These are phyloP conservation scores for Penicillium flavigenum DNA, from an alignment of 495 filamentous ascomycete species.

Conservation along the genomic window DNA sequence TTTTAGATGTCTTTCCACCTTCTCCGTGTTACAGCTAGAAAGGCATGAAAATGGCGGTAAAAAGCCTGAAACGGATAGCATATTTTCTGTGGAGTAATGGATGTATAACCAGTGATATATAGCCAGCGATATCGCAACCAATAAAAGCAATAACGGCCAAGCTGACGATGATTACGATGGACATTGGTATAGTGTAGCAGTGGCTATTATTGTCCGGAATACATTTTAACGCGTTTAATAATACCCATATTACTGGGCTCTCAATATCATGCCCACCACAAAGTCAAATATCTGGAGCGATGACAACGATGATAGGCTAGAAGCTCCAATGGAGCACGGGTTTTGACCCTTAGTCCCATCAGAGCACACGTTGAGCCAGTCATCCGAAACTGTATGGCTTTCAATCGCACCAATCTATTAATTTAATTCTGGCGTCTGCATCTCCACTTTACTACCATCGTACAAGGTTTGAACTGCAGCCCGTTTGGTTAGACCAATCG, in stretches of 20 bases:
- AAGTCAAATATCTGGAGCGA: slow-evolving; percentile 4
- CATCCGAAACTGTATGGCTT: slow-evolving; percentile 9
- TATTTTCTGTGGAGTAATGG: neutral
- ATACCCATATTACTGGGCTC: neutral
- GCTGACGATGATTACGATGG: neutral
- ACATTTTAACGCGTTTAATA: neutral
- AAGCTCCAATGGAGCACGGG: slow-evolving; percentile 9
- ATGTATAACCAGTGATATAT: neutral
- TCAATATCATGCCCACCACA: neutral
- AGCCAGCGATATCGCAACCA: neutral
- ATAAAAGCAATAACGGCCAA: neutral
- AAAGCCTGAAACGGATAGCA: neutral
- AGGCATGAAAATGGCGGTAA: neutral
- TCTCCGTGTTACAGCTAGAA: neutral
- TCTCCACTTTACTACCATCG: slow-evolving; percentile 13
- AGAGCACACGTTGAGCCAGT: slow-evolving; percentile 6
- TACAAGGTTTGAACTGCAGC: slow-evolving; percentile 9
- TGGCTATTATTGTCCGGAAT: neutral
- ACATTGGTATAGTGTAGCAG: neutral
- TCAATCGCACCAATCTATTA: slow-evolving; percentile 18
- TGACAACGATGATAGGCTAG: slow-evolving; percentile 13
- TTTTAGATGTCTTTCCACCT: neutral
- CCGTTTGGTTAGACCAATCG: slow-evolving; percentile 26
- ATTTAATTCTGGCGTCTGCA: neutral
- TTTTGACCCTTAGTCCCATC: slow-evolving; percentile 5